phyloP scores from a whole-genome alignment of 140 eudicot genomes.

The Ambrosia hybrid region DNA sequence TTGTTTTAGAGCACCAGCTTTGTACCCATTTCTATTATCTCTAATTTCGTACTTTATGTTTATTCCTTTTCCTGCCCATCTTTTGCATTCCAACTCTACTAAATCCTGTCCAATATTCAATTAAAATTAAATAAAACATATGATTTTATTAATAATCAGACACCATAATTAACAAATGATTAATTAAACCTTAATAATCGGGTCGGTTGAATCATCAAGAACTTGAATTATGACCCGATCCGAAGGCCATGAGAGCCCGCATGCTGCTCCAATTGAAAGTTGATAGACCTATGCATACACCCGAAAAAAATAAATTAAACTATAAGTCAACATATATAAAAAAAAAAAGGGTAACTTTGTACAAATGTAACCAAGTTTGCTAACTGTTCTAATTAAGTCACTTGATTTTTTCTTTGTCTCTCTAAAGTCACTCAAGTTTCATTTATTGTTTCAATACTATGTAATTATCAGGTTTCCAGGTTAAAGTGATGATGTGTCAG shows the following conservation, averaged over 20 bases:
- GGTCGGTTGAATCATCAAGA: conserved; percentile 90
- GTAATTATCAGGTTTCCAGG: no score
- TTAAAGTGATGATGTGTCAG: no score
- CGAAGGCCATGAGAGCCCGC: conserved; percentile 94
- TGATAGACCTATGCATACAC: conserved; percentile 57
- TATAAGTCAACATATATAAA: not conserved
- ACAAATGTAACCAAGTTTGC: no score
- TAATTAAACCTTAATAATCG: conserved; percentile 47
- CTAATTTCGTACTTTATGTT: conserved; percentile 76
- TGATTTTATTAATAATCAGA: not conserved
- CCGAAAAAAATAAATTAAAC: not conserved
- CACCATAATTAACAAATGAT: not conserved
- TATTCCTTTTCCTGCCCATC: conserved; percentile 86
- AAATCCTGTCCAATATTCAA: conserved; percentile 48
- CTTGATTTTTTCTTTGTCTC: no score
- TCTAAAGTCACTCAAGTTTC: no score
- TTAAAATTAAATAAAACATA: not conserved
- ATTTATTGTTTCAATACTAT: no score
- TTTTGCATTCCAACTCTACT: conserved; percentile 72
- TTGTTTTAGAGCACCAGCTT: conserved; percentile 83
- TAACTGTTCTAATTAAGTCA: no score
- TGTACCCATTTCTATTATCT: conserved; percentile 75
- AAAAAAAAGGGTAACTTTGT: not conserved
- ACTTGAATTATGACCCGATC: conserved; percentile 90
- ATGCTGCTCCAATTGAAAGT: conserved; percentile 90